These are phyloP conservation scores for Lasiodiplodia sp. DNA, from an alignment of 2,329 filamentous ascomycete species.

Conservation along the genomic window DNA sequence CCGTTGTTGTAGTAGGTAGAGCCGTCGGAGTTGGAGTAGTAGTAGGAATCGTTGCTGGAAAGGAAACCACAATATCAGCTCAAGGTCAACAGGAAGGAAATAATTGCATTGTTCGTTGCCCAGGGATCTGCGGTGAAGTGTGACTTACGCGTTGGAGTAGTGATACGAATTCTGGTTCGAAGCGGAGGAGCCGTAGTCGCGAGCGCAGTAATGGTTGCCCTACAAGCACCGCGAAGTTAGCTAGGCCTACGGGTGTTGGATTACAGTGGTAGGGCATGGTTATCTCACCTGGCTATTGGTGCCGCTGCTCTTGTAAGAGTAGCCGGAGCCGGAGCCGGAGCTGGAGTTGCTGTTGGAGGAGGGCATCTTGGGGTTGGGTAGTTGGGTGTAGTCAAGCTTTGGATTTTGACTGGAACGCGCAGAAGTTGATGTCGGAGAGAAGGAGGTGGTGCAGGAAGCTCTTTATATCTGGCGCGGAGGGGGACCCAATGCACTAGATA, in stretches of 20 bases:
- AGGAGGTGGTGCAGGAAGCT: background rate
- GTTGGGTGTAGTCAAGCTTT: background rate
- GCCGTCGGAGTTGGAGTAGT: constrained; percentile 49
- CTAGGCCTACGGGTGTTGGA: background rate
- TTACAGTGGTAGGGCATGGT: background rate
- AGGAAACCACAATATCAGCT: background rate
- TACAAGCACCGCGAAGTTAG: constrained; percentile 27
- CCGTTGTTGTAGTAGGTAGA: constrained; percentile 50
- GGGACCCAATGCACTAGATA: background rate
- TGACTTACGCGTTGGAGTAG: constrained; percentile 45
- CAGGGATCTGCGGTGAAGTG: background rate
- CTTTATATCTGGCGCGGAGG: background rate
- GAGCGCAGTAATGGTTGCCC: constrained; percentile 51
- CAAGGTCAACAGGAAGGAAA: background rate
- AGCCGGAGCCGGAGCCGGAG: background rate
- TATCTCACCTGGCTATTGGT: constrained; percentile 4
- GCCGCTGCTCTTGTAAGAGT: background rate
- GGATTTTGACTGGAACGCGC: background rate
- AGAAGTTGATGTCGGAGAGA: background rate
- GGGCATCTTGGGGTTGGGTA: background rate
- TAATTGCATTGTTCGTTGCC: background rate
- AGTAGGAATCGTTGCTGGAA: constrained; percentile 43
- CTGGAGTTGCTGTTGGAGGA: background rate
- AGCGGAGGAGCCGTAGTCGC: constrained; percentile 46
- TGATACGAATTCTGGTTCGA: constrained; percentile 49